Percentiles rank a stretch among this genome's conserved stretches.
Conservation (phyloP, 129 eudicot genomes). For the Sambucus nigra region DNA sequence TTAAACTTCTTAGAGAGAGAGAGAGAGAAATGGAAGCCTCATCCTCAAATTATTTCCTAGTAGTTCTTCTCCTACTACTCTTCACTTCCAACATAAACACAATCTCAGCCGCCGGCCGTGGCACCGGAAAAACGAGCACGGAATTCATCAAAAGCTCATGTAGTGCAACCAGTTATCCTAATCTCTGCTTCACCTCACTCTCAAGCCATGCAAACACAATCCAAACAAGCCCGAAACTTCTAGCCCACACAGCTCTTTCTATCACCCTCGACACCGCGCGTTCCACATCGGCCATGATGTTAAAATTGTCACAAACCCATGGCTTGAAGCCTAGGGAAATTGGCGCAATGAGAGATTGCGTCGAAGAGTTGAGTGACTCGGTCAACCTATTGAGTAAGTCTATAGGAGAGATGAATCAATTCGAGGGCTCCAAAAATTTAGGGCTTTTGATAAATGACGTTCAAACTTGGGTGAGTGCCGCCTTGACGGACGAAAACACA, state of each 20-base stretch:
- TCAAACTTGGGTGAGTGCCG: conserved; percentile 54
- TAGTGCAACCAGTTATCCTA: conserved; percentile 31
- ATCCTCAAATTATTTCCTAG: too few relatives aligned
- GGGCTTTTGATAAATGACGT: conserved; percentile 21
- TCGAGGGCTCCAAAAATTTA: conserved; percentile 4
- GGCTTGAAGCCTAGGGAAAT: conserved; percentile 23
- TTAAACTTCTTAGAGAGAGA: too few relatives aligned
- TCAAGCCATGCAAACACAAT: conserved; percentile 25
- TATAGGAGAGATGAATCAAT: conserved; percentile 26
- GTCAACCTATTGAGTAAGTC: conserved; percentile 23
- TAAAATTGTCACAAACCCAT: conserved; percentile 13
- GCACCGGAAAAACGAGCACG: too few relatives aligned
- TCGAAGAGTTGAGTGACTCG: conserved; percentile 30
- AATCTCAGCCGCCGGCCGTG: not conserved
- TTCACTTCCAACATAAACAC: not conserved
- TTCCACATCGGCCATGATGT: conserved; percentile 16
- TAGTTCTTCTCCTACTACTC: too few relatives aligned
- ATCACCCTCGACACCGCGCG: conserved; percentile 24
- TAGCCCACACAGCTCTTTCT: conserved; percentile 33
- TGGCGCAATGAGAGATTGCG: conserved; percentile 32
- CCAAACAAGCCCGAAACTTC: conserved; percentile 23
- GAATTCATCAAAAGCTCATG: conserved; percentile 28
- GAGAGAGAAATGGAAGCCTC: too few relatives aligned
- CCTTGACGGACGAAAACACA: conserved; percentile 41
- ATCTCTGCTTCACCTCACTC: conserved; percentile 35